Percentiles rank a stretch among this genome's conserved stretches.
Evolutionary conservation across 2,329 filamentous ascomycete genomes (phyloP).

Genomic region (Dactylellina sp.): DNA sequence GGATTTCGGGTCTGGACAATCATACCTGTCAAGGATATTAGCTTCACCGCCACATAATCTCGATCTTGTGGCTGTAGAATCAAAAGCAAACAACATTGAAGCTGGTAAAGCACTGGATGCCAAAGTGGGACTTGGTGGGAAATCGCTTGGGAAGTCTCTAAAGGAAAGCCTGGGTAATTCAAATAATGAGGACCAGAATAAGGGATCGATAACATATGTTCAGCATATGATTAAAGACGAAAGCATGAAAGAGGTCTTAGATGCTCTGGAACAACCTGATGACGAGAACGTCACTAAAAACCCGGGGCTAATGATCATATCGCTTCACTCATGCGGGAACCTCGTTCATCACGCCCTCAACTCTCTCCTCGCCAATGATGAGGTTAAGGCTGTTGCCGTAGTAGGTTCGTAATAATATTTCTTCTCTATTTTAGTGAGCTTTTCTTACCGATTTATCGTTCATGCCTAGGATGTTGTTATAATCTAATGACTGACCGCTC

Average conservation of each 20-base stretch:
- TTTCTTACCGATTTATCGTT: neutral
- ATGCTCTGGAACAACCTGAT: slow-evolving; percentile 68
- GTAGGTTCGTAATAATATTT: slow-evolving; percentile 66
- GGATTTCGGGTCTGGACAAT: slow-evolving; percentile 96
- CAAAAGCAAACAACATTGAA: slow-evolving; percentile 83
- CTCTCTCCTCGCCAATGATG: slow-evolving; percentile 83
- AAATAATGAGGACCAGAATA: slow-evolving; percentile 13
- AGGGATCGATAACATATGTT: slow-evolving; percentile 76
- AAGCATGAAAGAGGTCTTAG: slow-evolving; percentile 76
- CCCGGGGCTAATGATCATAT: slow-evolving; percentile 78
- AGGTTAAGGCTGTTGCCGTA: slow-evolving; percentile 89
- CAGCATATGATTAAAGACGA: slow-evolving; percentile 79
- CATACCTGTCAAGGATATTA: slow-evolving; percentile 89
- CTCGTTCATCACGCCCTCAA: slow-evolving; percentile 94
- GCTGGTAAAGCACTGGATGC: slow-evolving; percentile 87
- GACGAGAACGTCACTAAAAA: slow-evolving; percentile 3
- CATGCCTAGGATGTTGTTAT: slow-evolving; percentile 90
- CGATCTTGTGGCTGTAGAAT: slow-evolving; percentile 90
- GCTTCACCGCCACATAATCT: slow-evolving; percentile 78
- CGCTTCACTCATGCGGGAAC: slow-evolving; percentile 96
- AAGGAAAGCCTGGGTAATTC: slow-evolving; percentile 56
- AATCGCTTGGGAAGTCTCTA: slow-evolving; percentile 65
- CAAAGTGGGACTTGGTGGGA: slow-evolving; percentile 79
- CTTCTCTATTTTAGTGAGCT: neutral
- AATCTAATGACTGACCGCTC: slow-evolving; percentile 93